These are phyloP conservation scores for Serendipita vermifera DNA, from an alignment of 768 basidiomycete genomes.

Conservation along the genomic window DNA sequence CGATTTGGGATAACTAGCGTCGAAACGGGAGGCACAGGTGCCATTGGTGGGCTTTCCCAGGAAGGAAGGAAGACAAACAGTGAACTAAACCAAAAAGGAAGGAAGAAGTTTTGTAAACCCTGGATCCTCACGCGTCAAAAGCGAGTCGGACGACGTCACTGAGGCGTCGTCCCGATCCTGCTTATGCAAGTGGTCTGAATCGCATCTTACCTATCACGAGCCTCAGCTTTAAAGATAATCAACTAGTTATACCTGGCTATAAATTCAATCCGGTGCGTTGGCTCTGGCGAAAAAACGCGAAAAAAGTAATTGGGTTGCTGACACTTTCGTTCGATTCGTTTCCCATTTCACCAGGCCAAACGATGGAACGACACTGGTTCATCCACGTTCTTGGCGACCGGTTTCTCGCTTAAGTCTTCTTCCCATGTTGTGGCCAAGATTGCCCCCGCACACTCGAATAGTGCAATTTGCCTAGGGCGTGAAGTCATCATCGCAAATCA, in stretches of 20 bases:
- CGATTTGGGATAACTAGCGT: no score
- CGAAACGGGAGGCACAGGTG: no score
- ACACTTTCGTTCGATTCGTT: conserved; percentile 11
- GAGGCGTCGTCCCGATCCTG: background rate
- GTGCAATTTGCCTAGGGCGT: conserved; percentile 56
- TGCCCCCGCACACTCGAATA: conserved; percentile 57
- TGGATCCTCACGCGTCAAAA: no score
- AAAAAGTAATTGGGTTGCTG: conserved; percentile 7
- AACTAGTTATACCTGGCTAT: conserved; percentile 58
- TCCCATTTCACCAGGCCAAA: conserved; percentile 31
- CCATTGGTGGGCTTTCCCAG: no score
- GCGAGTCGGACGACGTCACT: background rate
- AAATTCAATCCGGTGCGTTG: conserved; percentile 50
- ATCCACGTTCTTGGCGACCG: conserved; percentile 54
- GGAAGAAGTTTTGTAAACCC: no score
- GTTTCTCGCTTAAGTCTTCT: conserved; percentile 55
- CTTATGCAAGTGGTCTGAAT: background rate
- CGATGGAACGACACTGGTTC: conserved; percentile 65
- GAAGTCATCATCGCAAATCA: conserved; percentile 54
- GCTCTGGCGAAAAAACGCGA: background rate
- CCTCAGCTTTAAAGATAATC: conserved; percentile 20
- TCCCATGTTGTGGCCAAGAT: conserved; percentile 60
- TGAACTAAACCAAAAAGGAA: no score
- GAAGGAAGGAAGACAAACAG: no score
- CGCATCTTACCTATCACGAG: background rate